A percentile compares a stretch with the other conserved stretches of the same genome.
Conservation (phyloP, 2,329 filamentous ascomycete species). For the Fusarium sp. region DNA sequence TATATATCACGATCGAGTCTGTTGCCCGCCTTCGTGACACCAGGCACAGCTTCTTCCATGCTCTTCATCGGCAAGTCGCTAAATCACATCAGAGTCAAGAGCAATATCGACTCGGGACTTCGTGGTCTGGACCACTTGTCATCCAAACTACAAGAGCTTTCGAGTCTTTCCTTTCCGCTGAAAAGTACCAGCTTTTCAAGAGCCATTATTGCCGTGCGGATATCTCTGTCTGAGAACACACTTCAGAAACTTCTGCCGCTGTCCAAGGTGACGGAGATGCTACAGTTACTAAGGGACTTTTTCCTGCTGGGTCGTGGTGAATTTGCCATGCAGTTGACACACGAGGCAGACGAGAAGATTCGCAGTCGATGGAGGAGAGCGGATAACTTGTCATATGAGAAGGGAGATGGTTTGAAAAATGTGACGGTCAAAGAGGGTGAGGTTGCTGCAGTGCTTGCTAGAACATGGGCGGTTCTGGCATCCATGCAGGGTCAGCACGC, state of each 20-base stretch:
- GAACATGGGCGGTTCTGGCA: conserved; percentile 84
- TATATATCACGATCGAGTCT: conserved; percentile 70
- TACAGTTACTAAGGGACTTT: conserved; percentile 85
- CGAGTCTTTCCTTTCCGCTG: conserved; percentile 78
- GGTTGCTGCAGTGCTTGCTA: conserved; percentile 78
- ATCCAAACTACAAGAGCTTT: conserved; percentile 75
- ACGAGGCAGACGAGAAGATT: conserved; percentile 84
- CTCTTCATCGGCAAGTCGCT: conserved; percentile 91
- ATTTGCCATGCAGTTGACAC: conserved; percentile 87
- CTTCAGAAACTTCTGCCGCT: conserved; percentile 85
- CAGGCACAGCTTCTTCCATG: conserved; percentile 81
- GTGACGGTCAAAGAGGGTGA: conserved; percentile 85
- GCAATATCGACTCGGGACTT: conserved; percentile 57
- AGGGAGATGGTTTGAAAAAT: conserved; percentile 60
- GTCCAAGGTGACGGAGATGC: conserved; percentile 78
- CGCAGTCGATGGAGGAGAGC: conserved; percentile 77
- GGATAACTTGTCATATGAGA: conserved; percentile 68
- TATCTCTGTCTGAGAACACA: conserved; percentile 85
- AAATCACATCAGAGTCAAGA: conserved; percentile 78
- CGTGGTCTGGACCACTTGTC: conserved; percentile 71
- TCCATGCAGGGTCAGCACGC: conserved; percentile 75
- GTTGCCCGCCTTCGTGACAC: conserved; percentile 82
- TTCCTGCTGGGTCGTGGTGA: conserved; percentile 89
- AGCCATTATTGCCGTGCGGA: conserved; percentile 79
- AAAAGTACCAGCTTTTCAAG: conserved; percentile 75